Base-by-base conservation (phyloP, 2,329 filamentous ascomycete genomes). In the Talaromyces sp. region DNA sequence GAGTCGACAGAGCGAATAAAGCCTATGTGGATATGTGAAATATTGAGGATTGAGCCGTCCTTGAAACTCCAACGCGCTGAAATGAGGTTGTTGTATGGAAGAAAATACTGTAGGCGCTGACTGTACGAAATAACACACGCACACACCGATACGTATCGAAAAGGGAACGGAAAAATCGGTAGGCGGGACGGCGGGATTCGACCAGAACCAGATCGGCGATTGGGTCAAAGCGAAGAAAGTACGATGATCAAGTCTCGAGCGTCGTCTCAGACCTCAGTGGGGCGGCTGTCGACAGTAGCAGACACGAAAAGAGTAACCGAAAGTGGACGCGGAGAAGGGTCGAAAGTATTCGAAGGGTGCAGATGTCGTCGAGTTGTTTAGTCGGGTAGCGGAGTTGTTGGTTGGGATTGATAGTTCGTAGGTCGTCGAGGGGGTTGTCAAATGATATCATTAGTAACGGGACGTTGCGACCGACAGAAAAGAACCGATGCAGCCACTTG, bases 171-270 rank as follows among this genome's bases (percentile, higher is more conserved):
- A 55, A 37, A 52, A 33, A 11, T 52, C 18, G 28, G 28, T 18
- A 33, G 48, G 48, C 48, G 48, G 54, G 37, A 56, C 54, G 54
- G 54, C 54, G 54, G 54, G 33, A 56, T 40, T 40, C 54, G 23
- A 56, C 54, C 54, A 56, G 54, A 56, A 56, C 54, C 54, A 56
- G 35, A 56, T 56, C 54, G 54, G 35, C 35, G 35, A 56, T n/a
- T 16, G 33, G 11, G n/a, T 9, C 5, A 21, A n/a, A 52, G 11
- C 46, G 46, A 50, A 50, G 25, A 5, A n/a, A 5, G 25, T 6
- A 52, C 7, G 28, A 21, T 35, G 12, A 33, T 52, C 9, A 33
- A 52, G 7, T 31, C 23, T 40, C 37, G 21, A 4, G 9, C 35
- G 35, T 52, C 48, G 23, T 28, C 55, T 48, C n/a, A n/a, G n/a